phyloP scores from a whole-genome alignment of 441 rosid genomes.

The Aleurites moluccanus region DNA sequence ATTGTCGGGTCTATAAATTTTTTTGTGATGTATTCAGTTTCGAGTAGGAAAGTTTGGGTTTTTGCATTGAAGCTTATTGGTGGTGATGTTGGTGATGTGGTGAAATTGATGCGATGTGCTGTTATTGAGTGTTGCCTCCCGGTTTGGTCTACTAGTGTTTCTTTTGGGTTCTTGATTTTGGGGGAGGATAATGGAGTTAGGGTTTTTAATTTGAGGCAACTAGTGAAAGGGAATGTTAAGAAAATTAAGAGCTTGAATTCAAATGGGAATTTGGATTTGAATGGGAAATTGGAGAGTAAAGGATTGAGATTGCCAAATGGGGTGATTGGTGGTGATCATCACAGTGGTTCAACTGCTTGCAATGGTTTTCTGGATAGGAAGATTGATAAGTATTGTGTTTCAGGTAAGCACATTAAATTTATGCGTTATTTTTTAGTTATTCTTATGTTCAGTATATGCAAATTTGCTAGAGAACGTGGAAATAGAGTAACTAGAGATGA shows the following conservation, averaged over 20 bases:
- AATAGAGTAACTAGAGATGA: neutral
- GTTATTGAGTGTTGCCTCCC: conserved; percentile 59
- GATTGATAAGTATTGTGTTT: conserved; percentile 43
- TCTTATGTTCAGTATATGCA: conserved; percentile 2
- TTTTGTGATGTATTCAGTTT: conserved; percentile 56
- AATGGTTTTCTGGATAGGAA: conserved; percentile 42
- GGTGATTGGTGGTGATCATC: conserved; percentile 26
- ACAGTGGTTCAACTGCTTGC: conserved; percentile 26
- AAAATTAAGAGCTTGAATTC: conserved; percentile 35
- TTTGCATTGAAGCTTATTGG: conserved; percentile 52
- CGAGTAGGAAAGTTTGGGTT: conserved; percentile 52
- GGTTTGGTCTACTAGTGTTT: conserved; percentile 55
- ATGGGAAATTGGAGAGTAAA: conserved; percentile 28
- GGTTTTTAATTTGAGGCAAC: conserved; percentile 52
- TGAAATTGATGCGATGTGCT: conserved; percentile 73
- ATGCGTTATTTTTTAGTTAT: neutral
- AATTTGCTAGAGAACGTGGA: neutral
- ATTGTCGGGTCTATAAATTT: conserved; percentile 62
- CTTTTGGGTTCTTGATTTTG: conserved; percentile 56
- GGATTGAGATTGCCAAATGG: conserved; percentile 45
- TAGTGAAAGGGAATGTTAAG: conserved; percentile 50
- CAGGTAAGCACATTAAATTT: conserved; percentile 38
- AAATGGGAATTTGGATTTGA: conserved; percentile 26
- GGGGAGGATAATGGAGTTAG: conserved; percentile 71
- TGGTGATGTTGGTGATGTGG: conserved; percentile 31